Evolutionary conservation across 23 red algal species (phyloP).

Genomic region (Gracilaria caudata): DNA sequence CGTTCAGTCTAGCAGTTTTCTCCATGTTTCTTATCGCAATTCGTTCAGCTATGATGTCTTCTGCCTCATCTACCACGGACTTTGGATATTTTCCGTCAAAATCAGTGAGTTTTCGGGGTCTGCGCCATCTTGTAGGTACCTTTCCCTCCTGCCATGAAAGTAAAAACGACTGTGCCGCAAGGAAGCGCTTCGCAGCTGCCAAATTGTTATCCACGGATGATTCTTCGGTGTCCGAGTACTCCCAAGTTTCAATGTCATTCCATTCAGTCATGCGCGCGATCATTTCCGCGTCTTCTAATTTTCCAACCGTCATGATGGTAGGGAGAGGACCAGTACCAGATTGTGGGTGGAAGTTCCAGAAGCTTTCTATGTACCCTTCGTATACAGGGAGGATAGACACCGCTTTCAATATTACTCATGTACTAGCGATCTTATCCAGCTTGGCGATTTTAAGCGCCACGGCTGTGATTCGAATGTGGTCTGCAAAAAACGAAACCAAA

Average conservation of each 20-base stretch:
- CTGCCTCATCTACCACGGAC: conserved; percentile 47
- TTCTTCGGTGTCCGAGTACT: conserved; percentile 48
- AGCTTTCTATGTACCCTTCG: too few relatives aligned
- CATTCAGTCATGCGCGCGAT: conserved; percentile 74
- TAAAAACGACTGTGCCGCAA: conserved; percentile 70
- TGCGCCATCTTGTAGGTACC: conserved; percentile 67
- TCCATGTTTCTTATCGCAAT: conserved; percentile 53
- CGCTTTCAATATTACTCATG: too few relatives aligned
- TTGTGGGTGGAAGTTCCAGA: too few relatives aligned
- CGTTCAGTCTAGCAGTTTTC: conserved; percentile 48
- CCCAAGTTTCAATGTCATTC: conserved; percentile 71
- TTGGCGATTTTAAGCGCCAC: too few relatives aligned
- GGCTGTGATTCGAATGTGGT: too few relatives aligned
- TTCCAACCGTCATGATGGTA: conserved; percentile 7
- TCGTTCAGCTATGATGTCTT: conserved; percentile 60
- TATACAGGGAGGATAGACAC: too few relatives aligned
- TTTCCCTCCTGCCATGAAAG: conserved; percentile 79
- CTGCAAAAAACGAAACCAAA: too few relatives aligned
- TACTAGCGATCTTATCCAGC: too few relatives aligned
- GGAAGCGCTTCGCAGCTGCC: conserved; percentile 69
- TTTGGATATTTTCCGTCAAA: conserved; percentile 65
- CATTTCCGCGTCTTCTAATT: conserved; percentile 37
- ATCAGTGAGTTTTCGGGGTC: conserved; percentile 56
- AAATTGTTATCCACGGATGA: conserved; percentile 33
- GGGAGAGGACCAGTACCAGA: background rate